Conservation (phyloP, 2,329 filamentous ascomycete genomes). For the Paracoccidioides brasiliensis region DNA sequence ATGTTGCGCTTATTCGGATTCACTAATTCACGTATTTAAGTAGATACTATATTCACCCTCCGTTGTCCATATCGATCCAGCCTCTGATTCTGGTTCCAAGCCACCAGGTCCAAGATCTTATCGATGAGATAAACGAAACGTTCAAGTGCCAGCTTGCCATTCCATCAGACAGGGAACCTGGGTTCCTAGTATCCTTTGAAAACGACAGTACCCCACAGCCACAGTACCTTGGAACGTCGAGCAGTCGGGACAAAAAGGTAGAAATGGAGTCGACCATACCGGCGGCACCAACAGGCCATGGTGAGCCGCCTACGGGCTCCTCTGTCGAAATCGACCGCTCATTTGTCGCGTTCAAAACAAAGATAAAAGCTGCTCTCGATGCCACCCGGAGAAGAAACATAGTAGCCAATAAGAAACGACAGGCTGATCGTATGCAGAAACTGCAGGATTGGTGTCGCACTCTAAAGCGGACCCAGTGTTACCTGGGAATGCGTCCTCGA, state of each 20-base stretch:
- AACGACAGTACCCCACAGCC: conserved; percentile 49
- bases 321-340: conserved; percentile 18
- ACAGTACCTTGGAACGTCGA: conserved; percentile 50
- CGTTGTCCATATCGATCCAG: conserved; percentile 32
- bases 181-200: conserved; percentile 51
- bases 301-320: conserved; percentile 17
- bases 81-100: conserved; percentile 57
- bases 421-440: conserved; percentile 35
- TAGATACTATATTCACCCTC: conserved; percentile 56
- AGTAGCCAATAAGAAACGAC: conserved; percentile 36
- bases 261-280: conserved; percentile 25
- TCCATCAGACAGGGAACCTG: conserved; percentile 40
- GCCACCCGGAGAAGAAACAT: conserved; percentile 39
- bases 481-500: conserved; percentile 52
- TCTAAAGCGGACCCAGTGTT: conserved; percentile 53
- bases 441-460: conserved; percentile 42
- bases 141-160: conserved; percentile 44
- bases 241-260: conserved; percentile 32
- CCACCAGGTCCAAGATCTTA: conserved; percentile 49
- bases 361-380: conserved; percentile 41
- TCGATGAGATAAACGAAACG: conserved; percentile 49
- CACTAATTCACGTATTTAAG: conserved; percentile 7
- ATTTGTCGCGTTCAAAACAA: conserved; percentile 38
- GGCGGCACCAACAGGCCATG: conserved; percentile 9
- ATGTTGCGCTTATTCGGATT: not conserved